phyloP scores from a whole-genome alignment of 2,329 filamentous ascomycete species.

The Fusarium sp. region DNA sequence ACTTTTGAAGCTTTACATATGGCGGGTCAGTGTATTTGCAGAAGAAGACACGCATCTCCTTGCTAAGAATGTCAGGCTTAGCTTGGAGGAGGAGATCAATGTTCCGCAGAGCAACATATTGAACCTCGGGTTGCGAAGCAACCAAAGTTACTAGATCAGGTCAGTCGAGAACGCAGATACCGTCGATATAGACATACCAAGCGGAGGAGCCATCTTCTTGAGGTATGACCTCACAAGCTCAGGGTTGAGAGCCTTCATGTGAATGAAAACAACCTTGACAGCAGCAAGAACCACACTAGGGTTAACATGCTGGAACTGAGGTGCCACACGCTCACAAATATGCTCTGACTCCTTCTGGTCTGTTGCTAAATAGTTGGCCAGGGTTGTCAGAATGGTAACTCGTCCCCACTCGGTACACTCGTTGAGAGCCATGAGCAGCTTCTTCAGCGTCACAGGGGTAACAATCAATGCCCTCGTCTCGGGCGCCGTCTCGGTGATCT shows the following conservation, averaged over 20 bases:
- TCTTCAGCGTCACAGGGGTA: conserved; percentile 87
- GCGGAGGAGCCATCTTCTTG: conserved; percentile 98
- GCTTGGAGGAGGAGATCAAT: conserved; percentile 97
- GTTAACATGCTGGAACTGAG: conserved; percentile 99
- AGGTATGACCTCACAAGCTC: conserved; percentile 88
- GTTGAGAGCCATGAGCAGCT: conserved; percentile 95
- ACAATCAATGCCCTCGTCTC: conserved; percentile 91
- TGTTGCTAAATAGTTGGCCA: conserved; percentile 88
- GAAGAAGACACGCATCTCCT: conserved; percentile 98
- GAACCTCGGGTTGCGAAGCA: conserved; percentile 95
- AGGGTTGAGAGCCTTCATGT: conserved; percentile 87
- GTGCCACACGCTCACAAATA: conserved; percentile 95
- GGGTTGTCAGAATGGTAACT: conserved; percentile 90
- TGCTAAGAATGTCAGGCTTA: conserved; percentile 95
- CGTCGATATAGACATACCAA: conserved; percentile 72
- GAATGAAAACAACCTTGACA: conserved; percentile 96
- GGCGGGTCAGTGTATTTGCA: conserved; percentile 99
- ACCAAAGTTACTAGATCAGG: conserved; percentile 83
- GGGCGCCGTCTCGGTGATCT: conserved; percentile 91
- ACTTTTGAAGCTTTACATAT: conserved; percentile 96
- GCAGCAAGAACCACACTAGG: conserved; percentile 97
- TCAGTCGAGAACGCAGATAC: background rate
- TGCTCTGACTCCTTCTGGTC: conserved; percentile 98
- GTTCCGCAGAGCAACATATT: conserved; percentile 96
- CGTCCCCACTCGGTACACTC: conserved; percentile 99